phyloP scores from a whole-genome alignment of 306 rosid genomes.

The Rosa rugosa region DNA sequence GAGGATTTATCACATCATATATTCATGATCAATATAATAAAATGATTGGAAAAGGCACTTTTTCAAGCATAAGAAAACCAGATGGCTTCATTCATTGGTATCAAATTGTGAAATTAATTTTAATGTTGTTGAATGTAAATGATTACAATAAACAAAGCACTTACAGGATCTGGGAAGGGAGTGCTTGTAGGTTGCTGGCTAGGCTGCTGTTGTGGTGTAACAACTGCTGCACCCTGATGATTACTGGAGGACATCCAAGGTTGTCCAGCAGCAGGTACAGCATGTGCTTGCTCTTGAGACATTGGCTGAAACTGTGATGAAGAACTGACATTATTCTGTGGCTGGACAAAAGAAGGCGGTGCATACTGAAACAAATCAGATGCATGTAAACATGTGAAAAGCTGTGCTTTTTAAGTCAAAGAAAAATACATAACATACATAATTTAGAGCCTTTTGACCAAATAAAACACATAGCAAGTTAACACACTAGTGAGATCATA shows the following conservation, averaged over 20 bases:
- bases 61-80: neutral
- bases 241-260: constrained; percentile 73
- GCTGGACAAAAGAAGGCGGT: constrained; percentile 61
- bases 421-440: neutral
- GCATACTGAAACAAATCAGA: constrained; percentile 50
- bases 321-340: constrained; percentile 60
- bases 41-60: neutral
- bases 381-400: constrained; percentile 12
- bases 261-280: constrained; percentile 54
- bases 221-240: constrained; percentile 59
- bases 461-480: constrained; percentile 6
- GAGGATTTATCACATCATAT: neutral
- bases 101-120: constrained; percentile 1
- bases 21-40: neutral
- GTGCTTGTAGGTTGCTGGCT: constrained; percentile 59
- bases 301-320: constrained; percentile 63
- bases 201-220: constrained; percentile 54
- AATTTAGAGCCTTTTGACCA: neutral
- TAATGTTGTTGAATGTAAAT: neutral
- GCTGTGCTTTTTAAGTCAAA: constrained; percentile 11
- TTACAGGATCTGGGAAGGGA: constrained; percentile 53
- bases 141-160: constrained; percentile 22
- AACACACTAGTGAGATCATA: constrained; percentile 33
- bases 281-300: constrained; percentile 68
- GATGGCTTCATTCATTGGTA: neutral